These are phyloP conservation scores for Xanthoconium purpureum DNA, from an alignment of 768 basidiomycete species.

Conservation along the genomic window DNA sequence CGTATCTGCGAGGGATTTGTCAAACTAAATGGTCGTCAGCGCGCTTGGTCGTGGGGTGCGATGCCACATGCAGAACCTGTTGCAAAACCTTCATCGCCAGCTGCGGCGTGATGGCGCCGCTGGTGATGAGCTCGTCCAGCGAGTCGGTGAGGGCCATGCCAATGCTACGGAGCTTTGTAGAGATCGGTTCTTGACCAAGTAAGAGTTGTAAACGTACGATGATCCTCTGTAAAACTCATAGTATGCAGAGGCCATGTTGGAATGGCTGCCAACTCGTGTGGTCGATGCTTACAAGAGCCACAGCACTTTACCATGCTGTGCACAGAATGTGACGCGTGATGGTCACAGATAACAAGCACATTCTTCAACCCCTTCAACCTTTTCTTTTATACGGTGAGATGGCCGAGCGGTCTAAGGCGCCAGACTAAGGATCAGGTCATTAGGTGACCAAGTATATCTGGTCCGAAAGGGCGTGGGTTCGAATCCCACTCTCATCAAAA, in stretches of 20 bases:
- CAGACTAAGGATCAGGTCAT: constrained; percentile 51
- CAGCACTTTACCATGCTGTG: no score
- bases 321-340: constrained; percentile 23
- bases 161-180: constrained; percentile 53
- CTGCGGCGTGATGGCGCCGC: constrained; percentile 95
- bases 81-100: constrained; percentile 98
- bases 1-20: constrained; percentile 90
- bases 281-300: constrained; percentile 6
- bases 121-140: constrained; percentile 96
- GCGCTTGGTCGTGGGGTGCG: neutral
- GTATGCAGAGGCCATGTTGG: constrained; percentile 73
- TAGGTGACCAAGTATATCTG: constrained; percentile 30
- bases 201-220: constrained; percentile 54
- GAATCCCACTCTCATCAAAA: constrained; percentile 39
- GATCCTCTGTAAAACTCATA: constrained; percentile 93
- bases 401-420: constrained; percentile 64
- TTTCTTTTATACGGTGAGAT: constrained; percentile 31
- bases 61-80: constrained; percentile 60
- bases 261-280: constrained; percentile 10
- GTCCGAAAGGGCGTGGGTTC: constrained; percentile 43
- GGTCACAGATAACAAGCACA: constrained; percentile 5
- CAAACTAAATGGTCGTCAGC: constrained; percentile 61
- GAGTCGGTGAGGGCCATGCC: constrained; percentile 98
- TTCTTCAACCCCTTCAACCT: neutral
- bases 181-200: neutral